phyloP scores from a whole-genome alignment of 345 rosid species.

The Hirschfeldia incana region DNA sequence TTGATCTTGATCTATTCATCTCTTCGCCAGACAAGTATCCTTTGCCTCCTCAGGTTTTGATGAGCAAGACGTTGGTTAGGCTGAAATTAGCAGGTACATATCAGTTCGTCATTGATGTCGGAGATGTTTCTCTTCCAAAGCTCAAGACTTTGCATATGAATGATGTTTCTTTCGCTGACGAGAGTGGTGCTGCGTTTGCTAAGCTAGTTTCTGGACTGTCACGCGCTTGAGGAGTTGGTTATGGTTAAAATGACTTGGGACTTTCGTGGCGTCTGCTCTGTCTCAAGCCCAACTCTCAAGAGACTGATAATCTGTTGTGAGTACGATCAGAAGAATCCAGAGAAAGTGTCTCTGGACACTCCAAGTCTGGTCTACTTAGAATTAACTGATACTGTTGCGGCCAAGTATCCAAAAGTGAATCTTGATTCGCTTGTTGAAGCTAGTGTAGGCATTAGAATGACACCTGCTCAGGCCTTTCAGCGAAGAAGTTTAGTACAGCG shows the following conservation, averaged over 20 bases:
- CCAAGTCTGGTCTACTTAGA: slow-evolving; percentile 21
- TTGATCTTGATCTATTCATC: background rate
- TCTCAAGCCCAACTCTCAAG: slow-evolving; percentile 24
- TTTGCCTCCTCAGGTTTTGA: slow-evolving; percentile 10
- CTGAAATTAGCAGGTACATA: slow-evolving; percentile 20
- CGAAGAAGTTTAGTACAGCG: slow-evolving; percentile 2
- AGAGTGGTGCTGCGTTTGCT: slow-evolving; percentile 10
- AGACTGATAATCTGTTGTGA: background rate
- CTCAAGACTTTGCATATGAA: slow-evolving; percentile 10
- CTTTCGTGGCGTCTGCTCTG: background rate
- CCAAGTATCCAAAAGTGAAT: slow-evolving; percentile 2
- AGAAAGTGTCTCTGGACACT: slow-evolving; percentile 13
- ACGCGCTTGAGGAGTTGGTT: slow-evolving; percentile 24
- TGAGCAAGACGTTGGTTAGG: slow-evolving; percentile 22
- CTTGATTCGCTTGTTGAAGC: slow-evolving; percentile 30
- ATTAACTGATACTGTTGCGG: background rate
- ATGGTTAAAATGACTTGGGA: background rate
- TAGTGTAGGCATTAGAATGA: slow-evolving; percentile 12
- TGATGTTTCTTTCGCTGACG: background rate
- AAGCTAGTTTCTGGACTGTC: slow-evolving; percentile 25
- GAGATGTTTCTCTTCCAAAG: slow-evolving; percentile 12
- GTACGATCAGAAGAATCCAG: background rate
- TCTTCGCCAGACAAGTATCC: background rate
- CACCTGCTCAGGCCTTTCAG: slow-evolving; percentile 1
- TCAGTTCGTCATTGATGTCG: background rate